A percentile compares a stretch with the other conserved stretches of the same genome.
These are phyloP conservation scores for Penicillium turbatum DNA, from an alignment of 495 filamentous ascomycete species.

Conservation along the genomic window DNA sequence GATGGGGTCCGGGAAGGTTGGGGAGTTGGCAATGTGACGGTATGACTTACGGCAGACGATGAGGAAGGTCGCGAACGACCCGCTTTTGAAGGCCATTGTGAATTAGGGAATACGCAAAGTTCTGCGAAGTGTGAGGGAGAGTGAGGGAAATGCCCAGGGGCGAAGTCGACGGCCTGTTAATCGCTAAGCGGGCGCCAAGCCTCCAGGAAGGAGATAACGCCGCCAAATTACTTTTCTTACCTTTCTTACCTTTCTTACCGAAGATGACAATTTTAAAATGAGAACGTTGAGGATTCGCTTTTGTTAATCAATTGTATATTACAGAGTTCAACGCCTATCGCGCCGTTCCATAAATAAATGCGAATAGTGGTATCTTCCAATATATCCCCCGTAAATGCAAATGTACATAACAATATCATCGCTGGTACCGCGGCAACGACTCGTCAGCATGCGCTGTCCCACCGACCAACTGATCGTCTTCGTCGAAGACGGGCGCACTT, in stretches of 20 bases:
- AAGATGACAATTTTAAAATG: background rate
- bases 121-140: conserved; percentile 6
- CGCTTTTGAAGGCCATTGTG: conserved; percentile 40
- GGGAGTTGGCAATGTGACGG: background rate
- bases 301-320: conserved; percentile 6
- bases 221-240: background rate
- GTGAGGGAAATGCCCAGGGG: conserved; percentile 12
- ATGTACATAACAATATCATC: conserved; percentile 25
- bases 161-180: conserved; percentile 11
- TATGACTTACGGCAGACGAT: conserved; percentile 83
- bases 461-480: conserved; percentile 47
- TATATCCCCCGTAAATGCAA: conserved; percentile 28
- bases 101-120: background rate
- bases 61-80: conserved; percentile 85
- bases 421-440: conserved; percentile 46
- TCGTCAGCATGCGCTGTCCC: conserved; percentile 42
- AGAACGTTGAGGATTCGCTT: background rate
- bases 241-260: no score
- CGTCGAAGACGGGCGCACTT: conserved; percentile 64
- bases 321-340: conserved; percentile 20
- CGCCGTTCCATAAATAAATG: conserved; percentile 21
- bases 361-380: conserved; percentile 33
- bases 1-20: conserved; percentile 5
- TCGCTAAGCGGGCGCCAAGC: conserved; percentile 26
- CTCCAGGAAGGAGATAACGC: conserved; percentile 15